Conservation (phyloP, 1,284 basidiomycete genomes). For the Omphalotus olearius region DNA sequence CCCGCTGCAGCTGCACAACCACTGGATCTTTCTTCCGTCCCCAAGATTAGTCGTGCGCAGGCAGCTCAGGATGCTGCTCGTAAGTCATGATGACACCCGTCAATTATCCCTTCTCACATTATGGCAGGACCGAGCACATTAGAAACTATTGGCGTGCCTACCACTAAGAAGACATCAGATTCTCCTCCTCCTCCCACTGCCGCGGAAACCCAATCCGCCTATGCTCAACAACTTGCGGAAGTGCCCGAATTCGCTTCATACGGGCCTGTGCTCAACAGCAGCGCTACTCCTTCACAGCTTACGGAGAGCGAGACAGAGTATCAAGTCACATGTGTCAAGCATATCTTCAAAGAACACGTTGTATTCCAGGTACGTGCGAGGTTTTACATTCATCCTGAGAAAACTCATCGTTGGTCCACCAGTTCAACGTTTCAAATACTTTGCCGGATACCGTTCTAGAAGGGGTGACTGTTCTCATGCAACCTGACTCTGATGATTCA, state of each 20-base stretch:
- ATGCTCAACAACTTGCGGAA: slow-evolving; percentile 80
- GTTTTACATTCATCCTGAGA: background rate
- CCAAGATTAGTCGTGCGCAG: slow-evolving; percentile 89
- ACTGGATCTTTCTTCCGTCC: slow-evolving; percentile 80
- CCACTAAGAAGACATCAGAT: slow-evolving; percentile 56
- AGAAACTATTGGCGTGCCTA: slow-evolving; percentile 75
- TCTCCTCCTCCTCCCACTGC: slow-evolving; percentile 68
- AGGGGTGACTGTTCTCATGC: slow-evolving; percentile 93
- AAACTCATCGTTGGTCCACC: slow-evolving; percentile 5
- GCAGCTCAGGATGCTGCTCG: slow-evolving; percentile 83
- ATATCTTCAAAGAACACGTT: slow-evolving; percentile 93
- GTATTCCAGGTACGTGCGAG: slow-evolving; percentile 81
- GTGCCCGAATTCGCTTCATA: slow-evolving; percentile 87
- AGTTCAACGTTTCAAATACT: slow-evolving; percentile 99
- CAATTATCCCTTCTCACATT: slow-evolving; percentile 8
- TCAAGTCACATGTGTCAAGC: slow-evolving; percentile 95
- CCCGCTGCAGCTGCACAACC: slow-evolving; percentile 60
- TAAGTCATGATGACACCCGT: slow-evolving; percentile 33
- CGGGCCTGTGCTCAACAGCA: slow-evolving; percentile 88
- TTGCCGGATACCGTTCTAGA: slow-evolving; percentile 97
- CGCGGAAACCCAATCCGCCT: slow-evolving; percentile 82
- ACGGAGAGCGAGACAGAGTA: slow-evolving; percentile 99
- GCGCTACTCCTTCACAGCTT: slow-evolving; percentile 74
- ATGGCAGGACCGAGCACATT: slow-evolving; percentile 72
- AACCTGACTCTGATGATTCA: slow-evolving; percentile 72